Conservation (phyloP, 257 asterid genomes). For the Solanum microdontum region DNA sequence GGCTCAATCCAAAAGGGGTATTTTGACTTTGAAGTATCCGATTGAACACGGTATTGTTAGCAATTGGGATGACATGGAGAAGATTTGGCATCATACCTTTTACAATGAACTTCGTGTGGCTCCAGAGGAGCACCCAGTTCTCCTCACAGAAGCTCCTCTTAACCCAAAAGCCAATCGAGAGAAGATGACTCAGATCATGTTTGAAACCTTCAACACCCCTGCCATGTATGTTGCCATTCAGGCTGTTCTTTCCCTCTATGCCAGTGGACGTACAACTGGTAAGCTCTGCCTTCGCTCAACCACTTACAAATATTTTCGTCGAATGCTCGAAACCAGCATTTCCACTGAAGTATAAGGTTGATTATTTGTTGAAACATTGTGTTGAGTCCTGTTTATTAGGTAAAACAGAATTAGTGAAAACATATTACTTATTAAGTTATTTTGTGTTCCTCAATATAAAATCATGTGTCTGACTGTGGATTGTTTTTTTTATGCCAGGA, state of each 20-base stretch:
- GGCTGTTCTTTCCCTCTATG: too few species aligned
- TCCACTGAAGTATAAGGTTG: not conserved
- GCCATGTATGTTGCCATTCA: too few species aligned
- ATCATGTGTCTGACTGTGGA: not conserved
- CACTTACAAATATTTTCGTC: not conserved
- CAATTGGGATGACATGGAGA: slow-evolving; percentile 62
- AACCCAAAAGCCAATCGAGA: too few species aligned
- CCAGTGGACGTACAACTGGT: too few species aligned
- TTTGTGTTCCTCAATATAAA: not conserved
- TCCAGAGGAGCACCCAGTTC: slow-evolving; percentile 31
- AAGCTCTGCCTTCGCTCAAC: too few species aligned
- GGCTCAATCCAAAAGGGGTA: slow-evolving; percentile 59
- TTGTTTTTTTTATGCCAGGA: not conserved
- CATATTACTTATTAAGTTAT: too few species aligned
- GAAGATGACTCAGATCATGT: too few species aligned
- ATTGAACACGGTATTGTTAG: slow-evolving; percentile 47
- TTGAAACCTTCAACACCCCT: too few species aligned
- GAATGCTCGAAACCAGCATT: not conserved
- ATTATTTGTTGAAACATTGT: not conserved
- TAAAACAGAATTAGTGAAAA: not conserved
- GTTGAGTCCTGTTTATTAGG: not conserved
- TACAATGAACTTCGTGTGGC: slow-evolving; percentile 47
- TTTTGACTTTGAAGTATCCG: slow-evolving; percentile 47
- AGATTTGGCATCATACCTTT: slow-evolving; percentile 56
- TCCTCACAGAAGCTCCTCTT: slow-evolving; percentile 16